Evolutionary conservation across 768 basidiomycete species (phyloP).

Genomic region (Xerocomus potaroensis): DNA sequence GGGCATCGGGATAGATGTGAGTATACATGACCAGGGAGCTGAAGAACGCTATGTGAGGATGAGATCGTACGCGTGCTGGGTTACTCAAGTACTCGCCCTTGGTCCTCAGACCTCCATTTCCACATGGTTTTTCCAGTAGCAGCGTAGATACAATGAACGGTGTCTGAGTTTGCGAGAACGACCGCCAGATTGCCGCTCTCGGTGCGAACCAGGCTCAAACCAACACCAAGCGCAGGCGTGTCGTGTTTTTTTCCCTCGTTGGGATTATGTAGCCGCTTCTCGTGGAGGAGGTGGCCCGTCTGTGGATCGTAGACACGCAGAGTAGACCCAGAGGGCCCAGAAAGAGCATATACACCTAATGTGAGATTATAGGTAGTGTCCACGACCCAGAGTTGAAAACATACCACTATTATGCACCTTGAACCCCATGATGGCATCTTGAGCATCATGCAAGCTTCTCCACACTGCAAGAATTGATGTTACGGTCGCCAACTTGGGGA

Average conservation of each 20-base stretch:
- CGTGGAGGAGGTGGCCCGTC: slow-evolving; percentile 63
- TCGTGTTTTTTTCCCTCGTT: slow-evolving; percentile 43
- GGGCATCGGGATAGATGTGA: slow-evolving; percentile 49
- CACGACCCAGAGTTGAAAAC: slow-evolving; percentile 17
- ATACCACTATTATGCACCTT: slow-evolving; percentile 54
- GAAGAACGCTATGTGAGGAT: slow-evolving; percentile 2
- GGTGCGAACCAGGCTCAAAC: slow-evolving; percentile 39
- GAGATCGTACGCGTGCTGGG: not conserved
- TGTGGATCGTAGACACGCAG: slow-evolving; percentile 62
- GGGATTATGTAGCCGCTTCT: slow-evolving; percentile 55
- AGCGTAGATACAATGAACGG: slow-evolving; percentile 48
- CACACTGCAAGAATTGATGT: slow-evolving; percentile 48
- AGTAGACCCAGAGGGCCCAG: slow-evolving; percentile 67
- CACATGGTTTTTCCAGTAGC: slow-evolving; percentile 55
- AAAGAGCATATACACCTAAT: slow-evolving; percentile 66
- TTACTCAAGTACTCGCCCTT: slow-evolving; percentile 49
- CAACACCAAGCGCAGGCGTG: slow-evolving; percentile 52
- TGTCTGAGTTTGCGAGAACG: slow-evolving; percentile 57
- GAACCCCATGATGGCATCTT: slow-evolving; percentile 66
- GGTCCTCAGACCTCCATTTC: slow-evolving; percentile 69
- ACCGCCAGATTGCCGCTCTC: slow-evolving; percentile 25
- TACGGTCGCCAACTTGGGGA: slow-evolving; percentile 2
- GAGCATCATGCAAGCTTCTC: slow-evolving; percentile 71
- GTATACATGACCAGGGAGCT: slow-evolving; percentile 67
- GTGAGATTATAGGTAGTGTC: not conserved